Evolutionary conservation across 306 rosid genomes (phyloP), one percentile per base, ranked within the genome.

Genomic region (Lagenaria siceraria): DNA sequence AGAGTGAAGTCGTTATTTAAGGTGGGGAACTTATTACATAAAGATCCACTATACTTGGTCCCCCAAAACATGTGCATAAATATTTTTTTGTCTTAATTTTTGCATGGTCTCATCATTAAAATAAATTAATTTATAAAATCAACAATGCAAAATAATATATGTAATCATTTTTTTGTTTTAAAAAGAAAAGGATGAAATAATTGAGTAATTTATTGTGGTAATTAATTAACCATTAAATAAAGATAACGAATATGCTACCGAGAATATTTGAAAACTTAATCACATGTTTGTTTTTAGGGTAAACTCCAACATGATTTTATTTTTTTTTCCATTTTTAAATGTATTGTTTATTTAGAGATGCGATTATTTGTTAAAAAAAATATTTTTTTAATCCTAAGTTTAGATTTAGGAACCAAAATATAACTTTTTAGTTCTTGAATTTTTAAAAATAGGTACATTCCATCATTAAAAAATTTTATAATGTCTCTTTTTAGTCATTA

Each of bases 21-120:
- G 74, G 74, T 66, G 33, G 52, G 74, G 74, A 42, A 42, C 74
- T 66, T 66, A 66, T 66, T 66, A 5, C 48, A 64, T 66, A 66
- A 66, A 66, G 22, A 10, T 10, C 33, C 74, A 38, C 15, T 11
- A 66, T 19, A n/a, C 33, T 21, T 66, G 19, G 74, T 66, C 74
- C 74, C 74, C 74, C 53, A 38, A 10, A n/a, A 36, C 74, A 66
- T 38, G 74, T 66, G 52, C 74, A 10, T 31, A 25, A 21, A 11
- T 66, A 5, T 66, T 33, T 66, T n/a, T 66, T n/a, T 15, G 71
- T 35, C 43, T 19, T 65, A 36, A 35, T 17, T 65, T 65, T 38
- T n/a, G 18, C 29, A 36, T 38, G 8, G 9, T 40, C 74, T 66
- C 72, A 65, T 65, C 49, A 65, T 65, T 11, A 36, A 33, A 29